Evolutionary conservation across 495 filamentous ascomycete genomes (phyloP).

Genomic region (Aspergillus hancockii): DNA sequence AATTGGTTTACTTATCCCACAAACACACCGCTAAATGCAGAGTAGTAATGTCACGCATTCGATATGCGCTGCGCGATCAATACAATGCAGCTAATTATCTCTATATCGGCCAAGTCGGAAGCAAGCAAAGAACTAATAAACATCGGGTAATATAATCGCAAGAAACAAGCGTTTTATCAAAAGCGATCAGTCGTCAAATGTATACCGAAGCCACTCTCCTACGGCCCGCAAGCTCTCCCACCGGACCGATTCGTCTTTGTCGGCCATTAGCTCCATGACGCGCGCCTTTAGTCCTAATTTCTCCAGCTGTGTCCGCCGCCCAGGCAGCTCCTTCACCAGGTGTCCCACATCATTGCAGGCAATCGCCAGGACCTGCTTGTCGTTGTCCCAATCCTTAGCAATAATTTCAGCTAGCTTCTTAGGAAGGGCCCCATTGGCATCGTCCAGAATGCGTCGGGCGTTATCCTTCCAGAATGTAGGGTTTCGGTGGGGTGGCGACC

Average conservation of each 20-base stretch:
- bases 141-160: conserved; percentile 17
- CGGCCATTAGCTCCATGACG: conserved; percentile 95
- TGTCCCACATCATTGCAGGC: conserved; percentile 92
- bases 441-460: conserved; percentile 86
- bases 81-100: conserved; percentile 14
- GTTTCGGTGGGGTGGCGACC: conserved; percentile 93
- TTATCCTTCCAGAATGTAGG: conserved; percentile 93
- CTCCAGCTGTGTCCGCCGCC: conserved; percentile 80
- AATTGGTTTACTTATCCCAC: background rate
- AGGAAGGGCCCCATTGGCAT: conserved; percentile 74
- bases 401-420: conserved; percentile 87
- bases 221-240: conserved; percentile 96
- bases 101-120: conserved; percentile 10
- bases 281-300: conserved; percentile 85
- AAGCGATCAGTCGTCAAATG: conserved; percentile 60
- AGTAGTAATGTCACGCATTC: conserved; percentile 12
- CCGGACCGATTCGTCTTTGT: conserved; percentile 83
- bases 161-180: conserved; percentile 3
- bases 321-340: conserved; percentile 87
- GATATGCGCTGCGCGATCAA: conserved; percentile 16
- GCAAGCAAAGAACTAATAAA: conserved; percentile 6
- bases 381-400: conserved; percentile 80
- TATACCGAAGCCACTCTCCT: conserved; percentile 91
- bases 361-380: conserved; percentile 94
- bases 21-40: conserved; percentile 14